Percentiles rank a stretch among this genome's conserved stretches.
Conservation (phyloP, 352 stramenopile genomes). For the Bremia lactucae region DNA sequence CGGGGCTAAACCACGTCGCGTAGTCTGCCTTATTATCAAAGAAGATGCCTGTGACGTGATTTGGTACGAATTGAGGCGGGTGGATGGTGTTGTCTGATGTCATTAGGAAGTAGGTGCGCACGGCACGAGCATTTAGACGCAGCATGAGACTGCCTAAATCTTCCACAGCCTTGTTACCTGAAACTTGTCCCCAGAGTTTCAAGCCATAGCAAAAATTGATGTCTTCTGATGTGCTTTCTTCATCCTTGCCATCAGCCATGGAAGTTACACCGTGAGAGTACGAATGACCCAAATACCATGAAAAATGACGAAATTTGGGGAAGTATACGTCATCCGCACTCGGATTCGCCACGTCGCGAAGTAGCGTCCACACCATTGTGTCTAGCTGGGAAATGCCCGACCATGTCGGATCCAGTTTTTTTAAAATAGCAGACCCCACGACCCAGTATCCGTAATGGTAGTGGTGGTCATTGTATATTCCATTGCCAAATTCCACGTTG, state of each 20-base stretch:
- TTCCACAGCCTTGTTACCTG: slow-evolving; percentile 43
- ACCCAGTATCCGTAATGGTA: slow-evolving; percentile 83
- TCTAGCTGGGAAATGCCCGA: slow-evolving; percentile 45
- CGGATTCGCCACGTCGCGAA: slow-evolving; percentile 66
- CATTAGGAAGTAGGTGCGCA: slow-evolving; percentile 76
- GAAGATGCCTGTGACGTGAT: slow-evolving; percentile 73
- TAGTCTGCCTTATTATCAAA: slow-evolving; percentile 76
- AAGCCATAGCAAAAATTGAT: slow-evolving; percentile 79
- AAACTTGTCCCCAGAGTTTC: slow-evolving; percentile 63
- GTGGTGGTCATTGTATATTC: slow-evolving; percentile 79
- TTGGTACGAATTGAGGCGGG: slow-evolving; percentile 47
- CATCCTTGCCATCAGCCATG: slow-evolving; percentile 62
- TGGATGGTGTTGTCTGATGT: slow-evolving; percentile 54
- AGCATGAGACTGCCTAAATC: slow-evolving; percentile 67
- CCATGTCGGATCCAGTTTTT: slow-evolving; percentile 55
- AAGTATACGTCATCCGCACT: slow-evolving; percentile 48
- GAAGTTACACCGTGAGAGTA: slow-evolving; percentile 63
- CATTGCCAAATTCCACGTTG: slow-evolving; percentile 68
- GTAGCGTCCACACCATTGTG: slow-evolving; percentile 47
- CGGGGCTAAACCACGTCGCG: slow-evolving; percentile 65
- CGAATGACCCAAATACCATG: slow-evolving; percentile 66
- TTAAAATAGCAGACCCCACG: slow-evolving; percentile 50
- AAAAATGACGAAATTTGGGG: slow-evolving; percentile 67
- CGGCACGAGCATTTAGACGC: slow-evolving; percentile 45
- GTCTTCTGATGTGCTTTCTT: slow-evolving; percentile 68